Percentiles rank a stretch among this genome's conserved stretches.
phyloP scores from a whole-genome alignment of 2,329 filamentous ascomycete genomes.

The Apiospora kogelbergensis region DNA sequence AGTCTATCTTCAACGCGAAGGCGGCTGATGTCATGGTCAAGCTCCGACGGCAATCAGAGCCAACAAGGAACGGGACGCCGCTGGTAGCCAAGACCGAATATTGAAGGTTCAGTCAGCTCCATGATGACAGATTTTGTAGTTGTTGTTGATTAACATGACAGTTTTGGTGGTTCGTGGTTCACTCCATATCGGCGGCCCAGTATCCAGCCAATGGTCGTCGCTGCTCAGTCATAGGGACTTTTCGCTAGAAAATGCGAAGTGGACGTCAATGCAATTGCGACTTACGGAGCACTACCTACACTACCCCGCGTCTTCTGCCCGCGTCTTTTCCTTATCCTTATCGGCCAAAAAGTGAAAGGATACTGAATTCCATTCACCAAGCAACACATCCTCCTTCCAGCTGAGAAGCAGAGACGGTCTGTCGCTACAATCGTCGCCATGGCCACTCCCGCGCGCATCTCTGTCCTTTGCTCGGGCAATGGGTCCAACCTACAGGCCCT shows the following conservation, averaged over 20 bases:
- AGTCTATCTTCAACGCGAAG: neutral
- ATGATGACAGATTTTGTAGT: neutral
- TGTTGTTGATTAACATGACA: neutral
- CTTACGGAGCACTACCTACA: neutral
- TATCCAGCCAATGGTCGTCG: neutral
- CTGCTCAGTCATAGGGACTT: neutral
- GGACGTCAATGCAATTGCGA: neutral
- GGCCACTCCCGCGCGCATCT: constrained; percentile 35
- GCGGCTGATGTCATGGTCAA: neutral
- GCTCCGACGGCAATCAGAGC: neutral
- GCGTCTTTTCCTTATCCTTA: neutral
- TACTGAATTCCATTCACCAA: neutral
- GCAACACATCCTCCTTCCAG: neutral
- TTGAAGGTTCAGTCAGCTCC: neutral
- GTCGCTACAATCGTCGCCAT: neutral
- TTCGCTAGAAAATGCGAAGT: neutral
- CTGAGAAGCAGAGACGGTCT: constrained; percentile 5
- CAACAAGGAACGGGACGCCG: neutral
- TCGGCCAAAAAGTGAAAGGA: neutral
- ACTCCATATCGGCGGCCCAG: neutral
- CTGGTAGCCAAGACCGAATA: neutral
- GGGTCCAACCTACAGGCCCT: constrained; percentile 77
- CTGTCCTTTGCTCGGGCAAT: constrained; percentile 65
- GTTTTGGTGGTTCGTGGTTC: constrained; percentile 3
- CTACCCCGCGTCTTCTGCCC: neutral